Base-by-base conservation (phyloP, 805 yeast genomes). In the Starmerella cellae region DNA sequence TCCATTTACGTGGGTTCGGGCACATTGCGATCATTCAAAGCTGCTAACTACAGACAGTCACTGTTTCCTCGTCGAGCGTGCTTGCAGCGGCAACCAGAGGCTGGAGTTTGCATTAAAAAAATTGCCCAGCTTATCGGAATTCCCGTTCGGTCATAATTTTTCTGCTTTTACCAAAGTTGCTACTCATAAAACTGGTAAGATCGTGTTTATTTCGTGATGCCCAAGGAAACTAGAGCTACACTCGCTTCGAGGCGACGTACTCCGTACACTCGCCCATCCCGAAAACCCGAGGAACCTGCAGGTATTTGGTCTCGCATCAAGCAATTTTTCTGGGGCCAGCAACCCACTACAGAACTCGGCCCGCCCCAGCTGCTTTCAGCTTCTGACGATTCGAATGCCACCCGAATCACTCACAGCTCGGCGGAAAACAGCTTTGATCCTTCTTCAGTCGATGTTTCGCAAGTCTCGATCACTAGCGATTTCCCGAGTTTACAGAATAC, bases 291-390 rank as follows among this genome's bases (percentile, higher is more conserved):
- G 11, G 28, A 8, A 8, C 28, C 28, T 9, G 13, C 8, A 9
- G 34, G 34, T 8, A 11, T 31, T 6, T 45, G 45, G 33, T 3
- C 38, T 11, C 46, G 47, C n/a, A 20, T 45, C n/a, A 45, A 45
- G 26, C 22, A 17, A 10, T 42, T 42, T 20, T 35, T 45, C 18
- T 45, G 43, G 43, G 39, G 45, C 41, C 14, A 35, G 18, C 40
- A 37, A 4, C 9, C 17, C 13, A 33, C 38, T 11, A 13, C 27
- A 10, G 37, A 40, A 34, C 35, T 40, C 4, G 38, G 38, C 11
- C 34, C 34, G 19, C 34, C 34, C 17, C 34, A 31, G 36, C 30
- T 22, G 26, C 30, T 29, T 14, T 29, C 32, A 24, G 28, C 13
- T 13, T 13, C 11, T 13, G 28, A 24, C 13, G 28, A 24, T 13